Evolutionary conservation across 2,329 filamentous ascomycete species (phyloP), one percentile per base, ranked within the genome.

Genomic region (Nigrospora oryzae): DNA sequence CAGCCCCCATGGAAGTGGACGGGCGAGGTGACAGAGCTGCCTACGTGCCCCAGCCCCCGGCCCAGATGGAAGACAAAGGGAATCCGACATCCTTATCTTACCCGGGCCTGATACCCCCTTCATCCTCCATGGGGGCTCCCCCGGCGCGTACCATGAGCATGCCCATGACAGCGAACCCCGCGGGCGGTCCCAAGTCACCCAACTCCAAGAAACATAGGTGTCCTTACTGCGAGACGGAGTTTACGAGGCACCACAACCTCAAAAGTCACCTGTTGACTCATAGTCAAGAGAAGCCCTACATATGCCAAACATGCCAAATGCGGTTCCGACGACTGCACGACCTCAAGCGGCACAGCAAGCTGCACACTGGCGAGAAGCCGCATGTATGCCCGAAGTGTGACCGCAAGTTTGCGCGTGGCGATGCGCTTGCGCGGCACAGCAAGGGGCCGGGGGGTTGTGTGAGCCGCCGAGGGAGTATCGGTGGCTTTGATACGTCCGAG

Each of bases 261-360:
- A 98, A 97, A 69, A 96, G 89, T 55, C 93, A 98, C 68, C 77
- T 98, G 46, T 79, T 98, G 61, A 97, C 93, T 1, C 93, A 97
- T 65, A 96, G 90, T 58, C 91, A 98, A 71, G 93, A 98, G 65
- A 98, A 98, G 66, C 93, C 93, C 0, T 98, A 93, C 60, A 80
- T 93, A 28, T 98, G 93, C 61, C 83, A 88, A 50, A 89, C 87
- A n/a, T 98, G 93, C 63, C 81, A 91, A 55, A 87, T 93, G 64
- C 83, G 91, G 43, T 98, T 98, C 65, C 81, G 93, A 45, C 82
- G 93, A 51, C 73, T 97, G 42, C 93, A 98, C 61, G 93, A 98
- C 59, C 68, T 98, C 53, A 98, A 98, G 70, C 82, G 93, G 36
- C 93, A 98, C 63, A 89, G 86, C 52, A 98, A 98, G 67, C 77